Evolutionary conservation across 1,284 basidiomycete genomes (phyloP), one percentile per base, ranked within the genome.

Genomic region (Polyporus tsugae): DNA sequence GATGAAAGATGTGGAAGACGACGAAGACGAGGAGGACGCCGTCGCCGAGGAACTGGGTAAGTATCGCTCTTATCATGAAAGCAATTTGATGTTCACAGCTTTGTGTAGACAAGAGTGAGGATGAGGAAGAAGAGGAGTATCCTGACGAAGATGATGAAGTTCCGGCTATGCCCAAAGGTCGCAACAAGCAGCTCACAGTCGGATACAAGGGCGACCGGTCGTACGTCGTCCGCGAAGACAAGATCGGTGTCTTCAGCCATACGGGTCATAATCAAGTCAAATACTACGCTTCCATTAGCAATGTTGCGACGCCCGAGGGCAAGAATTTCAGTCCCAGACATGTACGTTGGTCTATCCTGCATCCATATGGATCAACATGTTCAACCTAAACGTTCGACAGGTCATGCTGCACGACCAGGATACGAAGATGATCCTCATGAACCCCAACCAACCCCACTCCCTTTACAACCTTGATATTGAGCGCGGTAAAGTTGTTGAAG

Each of bases 341-440:
- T 83, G 96, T 96, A 75, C 53, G 17, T 65, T 36, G 9, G 61
- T 36, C 6, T 58, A 15, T 61, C 64, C 6, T 49, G 35, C 66
- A 52, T 41, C 29, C 33, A 25, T 38, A 10, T 2, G 6, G 29
- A 3, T 29, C 42, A 52, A n/a, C 11, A 33, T 60, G 36, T 35
- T 41, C 5, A 59, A 38, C 36, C 19, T 38, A 15, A 36, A 22
- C 22, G 49, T 55, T 46, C 29, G 5, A 9, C 73, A 96, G 95
- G 89, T 97, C 78, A 99, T 99, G 97, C 84, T 99, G 42, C 97
- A 99, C 80, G 94, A 99, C 76, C 96, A 98, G 88, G 98, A 99
- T 80, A 88, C 91, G 44, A 95, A 96, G 82, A 97, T 99, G 96
- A 85, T 99, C 64, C 79, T 99, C 68, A 95, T 96, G 88, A 95